These are phyloP conservation scores for Torulaspora globosa DNA, from an alignment of 1,139 yeast species.

Conservation along the genomic window DNA sequence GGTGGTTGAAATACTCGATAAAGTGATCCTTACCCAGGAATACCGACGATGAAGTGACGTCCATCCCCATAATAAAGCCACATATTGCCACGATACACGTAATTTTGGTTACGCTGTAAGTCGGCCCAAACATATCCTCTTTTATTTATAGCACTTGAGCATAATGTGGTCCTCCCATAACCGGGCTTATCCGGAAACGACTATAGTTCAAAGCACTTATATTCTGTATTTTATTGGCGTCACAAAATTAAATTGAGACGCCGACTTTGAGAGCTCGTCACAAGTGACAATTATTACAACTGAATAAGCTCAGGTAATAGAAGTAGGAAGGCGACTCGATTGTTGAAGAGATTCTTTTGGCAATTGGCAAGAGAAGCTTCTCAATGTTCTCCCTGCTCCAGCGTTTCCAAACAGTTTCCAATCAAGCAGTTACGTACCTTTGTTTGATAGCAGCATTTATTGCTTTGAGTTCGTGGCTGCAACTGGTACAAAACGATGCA, in stretches of 20 bases:
- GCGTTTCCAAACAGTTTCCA: slow-evolving; percentile 52
- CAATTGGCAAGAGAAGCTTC: background rate
- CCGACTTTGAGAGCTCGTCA: background rate
- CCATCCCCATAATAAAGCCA: slow-evolving; percentile 64
- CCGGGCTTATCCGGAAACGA: background rate
- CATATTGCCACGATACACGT: slow-evolving; percentile 50
- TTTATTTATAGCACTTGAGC: background rate
- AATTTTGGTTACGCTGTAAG: slow-evolving; percentile 43
- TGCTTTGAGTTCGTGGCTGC: slow-evolving; percentile 47
- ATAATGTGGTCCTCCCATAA: background rate
- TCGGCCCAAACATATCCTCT: slow-evolving; percentile 6
- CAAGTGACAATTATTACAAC: background rate
- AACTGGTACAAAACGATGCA: slow-evolving; percentile 46
- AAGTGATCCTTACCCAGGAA: slow-evolving; percentile 49
- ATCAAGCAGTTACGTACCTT: slow-evolving; percentile 53
- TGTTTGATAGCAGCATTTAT: slow-evolving; percentile 47
- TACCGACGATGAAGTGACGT: slow-evolving; percentile 63
- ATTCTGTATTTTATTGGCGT: slow-evolving; percentile 1
- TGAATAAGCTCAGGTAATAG: background rate
- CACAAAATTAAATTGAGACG: slow-evolving; percentile 9
- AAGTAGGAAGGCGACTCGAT: background rate
- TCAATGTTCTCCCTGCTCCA: slow-evolving; percentile 45
- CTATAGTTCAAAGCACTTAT: background rate
- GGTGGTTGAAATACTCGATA: slow-evolving; percentile 43
- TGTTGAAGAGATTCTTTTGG: background rate